Evolutionary conservation across 2,329 filamentous ascomycete species (phyloP).

Genomic region (Sclerotinia spermophila): DNA sequence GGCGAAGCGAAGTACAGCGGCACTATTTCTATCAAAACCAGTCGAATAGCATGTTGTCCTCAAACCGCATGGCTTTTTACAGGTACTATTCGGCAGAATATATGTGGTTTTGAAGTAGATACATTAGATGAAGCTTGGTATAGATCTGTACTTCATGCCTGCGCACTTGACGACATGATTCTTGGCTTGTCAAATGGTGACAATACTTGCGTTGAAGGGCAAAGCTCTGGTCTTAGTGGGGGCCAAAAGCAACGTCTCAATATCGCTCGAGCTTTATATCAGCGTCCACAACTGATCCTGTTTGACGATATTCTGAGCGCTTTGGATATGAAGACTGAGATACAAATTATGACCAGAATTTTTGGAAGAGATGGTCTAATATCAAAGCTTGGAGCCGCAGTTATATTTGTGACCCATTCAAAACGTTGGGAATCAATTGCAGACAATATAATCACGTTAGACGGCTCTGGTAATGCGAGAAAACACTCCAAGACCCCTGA

Average conservation of each 20-base stretch:
- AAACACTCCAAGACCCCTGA: background rate
- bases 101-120: slow-evolving; percentile 32
- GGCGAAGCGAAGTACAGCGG: slow-evolving; percentile 33
- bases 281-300: background rate
- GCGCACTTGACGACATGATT: background rate
- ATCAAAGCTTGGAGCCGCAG: background rate
- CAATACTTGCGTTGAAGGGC: no score
- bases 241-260: no score
- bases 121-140: slow-evolving; percentile 25
- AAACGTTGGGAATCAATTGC: background rate
- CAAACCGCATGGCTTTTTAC: slow-evolving; percentile 45
- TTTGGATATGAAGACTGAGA: background rate
- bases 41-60: slow-evolving; percentile 41
- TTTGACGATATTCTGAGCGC: background rate
- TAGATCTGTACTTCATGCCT: slow-evolving; percentile 29
- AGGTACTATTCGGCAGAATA: slow-evolving; percentile 40
- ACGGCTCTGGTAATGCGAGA: background rate
- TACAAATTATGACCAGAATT: background rate
- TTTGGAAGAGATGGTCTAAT: background rate
- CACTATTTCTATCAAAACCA: slow-evolving; percentile 30
- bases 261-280: background rate
- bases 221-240: no score
- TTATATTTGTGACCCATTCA: background rate
- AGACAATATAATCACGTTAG: background rate
- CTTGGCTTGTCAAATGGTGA: no score